phyloP scores from a whole-genome alignment of 257 asterid species.

The Solanum ossicruentum region DNA sequence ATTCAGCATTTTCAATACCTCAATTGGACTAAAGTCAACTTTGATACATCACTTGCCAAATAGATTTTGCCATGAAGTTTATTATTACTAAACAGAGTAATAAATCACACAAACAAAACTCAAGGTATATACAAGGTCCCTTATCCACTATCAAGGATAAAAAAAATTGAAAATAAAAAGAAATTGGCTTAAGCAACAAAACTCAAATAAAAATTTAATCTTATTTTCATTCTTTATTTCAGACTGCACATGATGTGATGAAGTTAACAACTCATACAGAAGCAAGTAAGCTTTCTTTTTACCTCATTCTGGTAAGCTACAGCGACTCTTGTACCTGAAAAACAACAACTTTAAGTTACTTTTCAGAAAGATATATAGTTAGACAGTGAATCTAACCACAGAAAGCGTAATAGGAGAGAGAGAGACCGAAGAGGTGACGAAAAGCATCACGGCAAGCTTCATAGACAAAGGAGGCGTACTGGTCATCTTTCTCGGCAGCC shows the following conservation, averaged over 20 bases:
- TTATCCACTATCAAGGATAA: neutral
- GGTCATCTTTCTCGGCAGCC: slow-evolving; percentile 98
- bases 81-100: neutral
- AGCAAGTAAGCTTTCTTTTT: neutral
- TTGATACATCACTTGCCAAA: neutral
- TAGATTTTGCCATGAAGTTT: neutral
- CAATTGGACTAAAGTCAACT: neutral
- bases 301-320: slow-evolving; percentile 93
- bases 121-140: neutral
- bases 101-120: neutral
- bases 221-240: neutral
- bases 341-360: neutral
- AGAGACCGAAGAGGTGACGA: slow-evolving; percentile 86
- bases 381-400: neutral
- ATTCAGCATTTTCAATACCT: neutral
- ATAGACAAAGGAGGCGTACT: slow-evolving; percentile 85
- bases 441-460: slow-evolving; percentile 99
- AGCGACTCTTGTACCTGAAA: slow-evolving; percentile 80
- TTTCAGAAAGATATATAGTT: neutral
- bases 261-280: neutral
- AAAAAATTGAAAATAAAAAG: neutral
- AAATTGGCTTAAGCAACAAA: neutral
- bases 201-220: neutral
- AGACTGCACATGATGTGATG: neutral
- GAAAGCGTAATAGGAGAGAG: neutral